Conservation (phyloP, 1,139 yeast species). For the Blastobotrys malaysiensis region DNA sequence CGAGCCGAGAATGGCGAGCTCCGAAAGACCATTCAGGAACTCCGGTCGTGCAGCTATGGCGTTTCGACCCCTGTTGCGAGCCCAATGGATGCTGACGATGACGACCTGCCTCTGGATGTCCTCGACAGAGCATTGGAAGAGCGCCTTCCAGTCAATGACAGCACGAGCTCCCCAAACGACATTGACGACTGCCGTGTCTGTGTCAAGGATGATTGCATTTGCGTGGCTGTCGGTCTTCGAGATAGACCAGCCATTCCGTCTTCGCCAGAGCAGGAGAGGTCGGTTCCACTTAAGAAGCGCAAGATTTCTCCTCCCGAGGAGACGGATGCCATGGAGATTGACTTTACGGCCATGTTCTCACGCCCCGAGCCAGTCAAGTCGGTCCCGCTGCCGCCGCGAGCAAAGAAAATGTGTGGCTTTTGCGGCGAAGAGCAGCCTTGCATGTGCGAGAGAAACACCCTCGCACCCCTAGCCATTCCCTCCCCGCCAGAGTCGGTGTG, state of each 20-base stretch:
- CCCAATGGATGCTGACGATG: constrained; percentile 1
- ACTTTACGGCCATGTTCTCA: constrained; percentile 28
- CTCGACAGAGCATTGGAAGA: constrained; percentile 38
- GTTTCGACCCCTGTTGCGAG: background rate
- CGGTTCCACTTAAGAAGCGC: constrained; percentile 11
- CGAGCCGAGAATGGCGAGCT: constrained; percentile 21
- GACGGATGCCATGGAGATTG: constrained; percentile 28
- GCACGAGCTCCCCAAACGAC: constrained; percentile 8
- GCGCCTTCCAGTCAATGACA: constrained; percentile 31
- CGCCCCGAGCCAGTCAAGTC: constrained; percentile 11
- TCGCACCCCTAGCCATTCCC: constrained; percentile 13
- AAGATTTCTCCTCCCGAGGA: constrained; percentile 6
- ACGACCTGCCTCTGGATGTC: constrained; percentile 30
- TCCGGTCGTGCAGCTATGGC: constrained; percentile 1
- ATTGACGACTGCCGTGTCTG: constrained; percentile 59
- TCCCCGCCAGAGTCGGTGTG: constrained; percentile 10
- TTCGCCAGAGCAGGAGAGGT: constrained; percentile 5
- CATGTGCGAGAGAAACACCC: constrained; percentile 47
- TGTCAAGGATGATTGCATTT: constrained; percentile 61
- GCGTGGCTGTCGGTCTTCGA: constrained; percentile 53
- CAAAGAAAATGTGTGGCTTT: constrained; percentile 74
- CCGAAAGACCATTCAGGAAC: constrained; percentile 16
- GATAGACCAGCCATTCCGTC: constrained; percentile 1
- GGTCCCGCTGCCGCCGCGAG: constrained; percentile 1
- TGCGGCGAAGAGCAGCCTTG: constrained; percentile 92